Base-by-base conservation (phyloP, 306 rosid genomes). In the Gillenia trifoliata region DNA sequence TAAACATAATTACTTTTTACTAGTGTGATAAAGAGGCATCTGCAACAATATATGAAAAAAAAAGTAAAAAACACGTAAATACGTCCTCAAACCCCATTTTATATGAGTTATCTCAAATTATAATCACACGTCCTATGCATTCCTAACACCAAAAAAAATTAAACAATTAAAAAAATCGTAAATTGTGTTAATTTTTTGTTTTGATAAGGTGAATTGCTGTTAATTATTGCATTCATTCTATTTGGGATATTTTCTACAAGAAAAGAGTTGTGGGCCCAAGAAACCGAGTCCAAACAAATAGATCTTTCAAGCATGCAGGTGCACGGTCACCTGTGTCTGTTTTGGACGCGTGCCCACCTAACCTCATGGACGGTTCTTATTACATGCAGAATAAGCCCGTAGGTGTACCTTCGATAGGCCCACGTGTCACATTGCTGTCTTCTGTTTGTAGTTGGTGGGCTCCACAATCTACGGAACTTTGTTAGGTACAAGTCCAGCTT, bases 351-450 rank as follows among this genome's bases (percentile, higher is more conserved):
- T 40, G 45, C 52, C 49, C 59, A 68, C 66, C 57, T 12, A 73
- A 29, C 33, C 9, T 15, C 25, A 31, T 56, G 68, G 68, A 81
- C 90, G 83, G 77, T 72, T 77, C 79, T 71, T 1, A 50, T 69
- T 57, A 43, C 25, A 13, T 60, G 66, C 43, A 25, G 25, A 9
- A 8, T 4, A 16, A 68, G 70, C 54, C 63, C 72, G 56, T 36
- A 8, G 20, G 5, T 8, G 26, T 63, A 47, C 38, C 30, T 7
- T 19, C 15, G 11, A 1, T 40, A 49, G 86, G 69, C 71, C 83
- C 76, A 41, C 64, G 63, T 40, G 68, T 30, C 79, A 77, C 26
- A n/a, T 40, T 22, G 34, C 23, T 22, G 55, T 66, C 61, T 2
- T 47, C 5, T 49, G 30, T 56, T 62, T 43, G 22, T 67, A 11